phyloP scores from a whole-genome alignment of 352 stramenopile species.

The Achlya hypogyna region DNA sequence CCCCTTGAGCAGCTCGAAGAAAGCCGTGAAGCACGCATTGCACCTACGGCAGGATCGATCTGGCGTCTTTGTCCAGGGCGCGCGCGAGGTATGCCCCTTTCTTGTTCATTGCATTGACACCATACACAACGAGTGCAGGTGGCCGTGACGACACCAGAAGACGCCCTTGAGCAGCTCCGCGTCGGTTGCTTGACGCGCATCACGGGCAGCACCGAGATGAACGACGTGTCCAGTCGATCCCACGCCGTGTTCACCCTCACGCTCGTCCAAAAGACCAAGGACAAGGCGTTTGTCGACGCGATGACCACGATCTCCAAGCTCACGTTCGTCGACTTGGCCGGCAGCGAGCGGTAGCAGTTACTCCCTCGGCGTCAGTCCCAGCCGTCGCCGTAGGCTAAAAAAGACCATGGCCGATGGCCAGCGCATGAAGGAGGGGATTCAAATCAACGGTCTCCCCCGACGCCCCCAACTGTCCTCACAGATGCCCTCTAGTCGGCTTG shows the following conservation, averaged over 20 bases:
- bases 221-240: slow-evolving; percentile 79
- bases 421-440: slow-evolving; percentile 84
- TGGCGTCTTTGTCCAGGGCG: slow-evolving; percentile 68
- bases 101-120: not conserved
- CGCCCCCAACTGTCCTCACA: not conserved
- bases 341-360: slow-evolving; percentile 44
- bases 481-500: slow-evolving; percentile 36
- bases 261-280: slow-evolving; percentile 36
- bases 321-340: slow-evolving; percentile 81
- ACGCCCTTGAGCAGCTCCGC: slow-evolving; percentile 72
- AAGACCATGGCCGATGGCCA: slow-evolving; percentile 73
- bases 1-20: slow-evolving; percentile 28
- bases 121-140: slow-evolving; percentile 29
- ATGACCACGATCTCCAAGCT: slow-evolving; percentile 56
- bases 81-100: slow-evolving; percentile 46
- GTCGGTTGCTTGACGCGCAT: slow-evolving; percentile 62
- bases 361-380: not conserved
- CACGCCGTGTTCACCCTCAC: slow-evolving; percentile 84
- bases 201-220: slow-evolving; percentile 83
- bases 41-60: slow-evolving; percentile 61
- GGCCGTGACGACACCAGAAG: slow-evolving; percentile 36
- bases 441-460: slow-evolving; percentile 48
- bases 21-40: slow-evolving; percentile 34
- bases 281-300: slow-evolving; percentile 19
- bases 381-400: slow-evolving; percentile 34